Conservation (phyloP, 1,139 yeast species). For the Nakaseomyces glabratus region DNA sequence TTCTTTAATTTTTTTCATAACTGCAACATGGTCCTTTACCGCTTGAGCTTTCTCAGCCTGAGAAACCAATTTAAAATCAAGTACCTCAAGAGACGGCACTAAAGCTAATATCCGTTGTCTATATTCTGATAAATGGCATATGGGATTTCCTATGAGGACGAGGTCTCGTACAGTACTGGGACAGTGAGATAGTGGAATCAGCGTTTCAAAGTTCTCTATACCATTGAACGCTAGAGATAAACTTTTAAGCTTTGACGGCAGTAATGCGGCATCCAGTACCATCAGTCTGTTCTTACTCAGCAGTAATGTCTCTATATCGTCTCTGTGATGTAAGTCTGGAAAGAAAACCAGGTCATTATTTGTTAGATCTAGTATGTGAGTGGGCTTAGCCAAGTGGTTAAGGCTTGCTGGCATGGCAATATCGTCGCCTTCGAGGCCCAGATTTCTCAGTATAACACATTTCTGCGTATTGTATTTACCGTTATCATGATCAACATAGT, state of each 20-base stretch:
- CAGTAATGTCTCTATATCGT: constrained; percentile 25
- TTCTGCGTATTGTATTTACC: constrained; percentile 25
- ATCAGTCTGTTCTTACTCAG: constrained; percentile 24
- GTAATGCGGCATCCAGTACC: constrained; percentile 17
- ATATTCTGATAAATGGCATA: constrained; percentile 46
- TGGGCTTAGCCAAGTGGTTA: constrained; percentile 17
- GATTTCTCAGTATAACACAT: constrained; percentile 24
- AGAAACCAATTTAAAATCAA: constrained; percentile 62
- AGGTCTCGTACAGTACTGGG: constrained; percentile 34
- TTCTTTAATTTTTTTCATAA: background rate
- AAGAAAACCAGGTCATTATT: constrained; percentile 23
- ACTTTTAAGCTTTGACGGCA: constrained; percentile 22
- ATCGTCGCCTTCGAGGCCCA: constrained; percentile 20
- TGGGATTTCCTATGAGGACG: constrained; percentile 53
- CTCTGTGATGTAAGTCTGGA: constrained; percentile 18
- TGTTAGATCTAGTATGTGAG: constrained; percentile 26
- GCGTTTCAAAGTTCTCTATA: constrained; percentile 16
- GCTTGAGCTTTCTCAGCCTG: constrained; percentile 42
- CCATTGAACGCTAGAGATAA: constrained; percentile 23
- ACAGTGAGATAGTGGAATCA: constrained; percentile 17
- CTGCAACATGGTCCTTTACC: background rate
- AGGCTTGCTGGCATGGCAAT: constrained; percentile 21
- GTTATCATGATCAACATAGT: constrained; percentile 28
- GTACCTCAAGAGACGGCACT: constrained; percentile 49
- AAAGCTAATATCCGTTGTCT: constrained; percentile 52